Evolutionary conservation across 1,284 basidiomycete genomes (phyloP).

Genomic region (Boletellus dicymbophilus): DNA sequence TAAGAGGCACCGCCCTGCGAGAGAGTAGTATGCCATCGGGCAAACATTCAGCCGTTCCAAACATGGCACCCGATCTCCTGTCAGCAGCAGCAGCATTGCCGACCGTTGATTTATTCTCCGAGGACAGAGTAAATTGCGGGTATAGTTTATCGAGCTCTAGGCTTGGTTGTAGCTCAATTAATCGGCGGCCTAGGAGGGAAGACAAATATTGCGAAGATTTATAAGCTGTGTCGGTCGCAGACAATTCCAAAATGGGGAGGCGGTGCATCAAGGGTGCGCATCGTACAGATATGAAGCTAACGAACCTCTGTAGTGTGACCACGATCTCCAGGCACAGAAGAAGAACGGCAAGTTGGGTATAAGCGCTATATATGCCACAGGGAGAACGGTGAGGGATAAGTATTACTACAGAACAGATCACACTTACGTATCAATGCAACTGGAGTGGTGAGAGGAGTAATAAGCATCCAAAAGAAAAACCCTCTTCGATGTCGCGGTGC

Average conservation of each 20-base stretch:
- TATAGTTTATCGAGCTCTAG: conserved; percentile 61
- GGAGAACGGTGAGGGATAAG: conserved; percentile 2
- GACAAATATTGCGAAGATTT: conserved; percentile 71
- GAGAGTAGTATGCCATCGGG: conserved; percentile 44
- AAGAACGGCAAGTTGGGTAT: conserved; percentile 85
- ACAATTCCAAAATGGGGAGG: neutral
- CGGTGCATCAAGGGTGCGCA: neutral
- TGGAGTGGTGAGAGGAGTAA: conserved; percentile 71
- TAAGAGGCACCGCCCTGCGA: conserved; percentile 51
- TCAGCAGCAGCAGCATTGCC: neutral
- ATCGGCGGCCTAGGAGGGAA: conserved; percentile 52
- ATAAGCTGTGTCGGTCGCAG: conserved; percentile 52
- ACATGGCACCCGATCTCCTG: neutral
- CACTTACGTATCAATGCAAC: conserved; percentile 73
- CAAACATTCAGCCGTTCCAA: conserved; percentile 1
- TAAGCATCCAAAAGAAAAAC: conserved; percentile 61
- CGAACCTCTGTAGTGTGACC: conserved; percentile 78
- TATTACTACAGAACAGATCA: neutral
- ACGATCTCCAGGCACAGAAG: conserved; percentile 81
- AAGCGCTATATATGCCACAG: conserved; percentile 48
- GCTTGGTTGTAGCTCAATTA: conserved; percentile 57
- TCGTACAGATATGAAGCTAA: neutral
- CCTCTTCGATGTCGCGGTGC: conserved; percentile 66
- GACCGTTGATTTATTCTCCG: conserved; percentile 11
- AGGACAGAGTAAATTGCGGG: conserved; percentile 26